These are phyloP conservation scores for Agroathelia rolfsii DNA, from an alignment of 1,284 basidiomycete genomes.

Conservation along the genomic window DNA sequence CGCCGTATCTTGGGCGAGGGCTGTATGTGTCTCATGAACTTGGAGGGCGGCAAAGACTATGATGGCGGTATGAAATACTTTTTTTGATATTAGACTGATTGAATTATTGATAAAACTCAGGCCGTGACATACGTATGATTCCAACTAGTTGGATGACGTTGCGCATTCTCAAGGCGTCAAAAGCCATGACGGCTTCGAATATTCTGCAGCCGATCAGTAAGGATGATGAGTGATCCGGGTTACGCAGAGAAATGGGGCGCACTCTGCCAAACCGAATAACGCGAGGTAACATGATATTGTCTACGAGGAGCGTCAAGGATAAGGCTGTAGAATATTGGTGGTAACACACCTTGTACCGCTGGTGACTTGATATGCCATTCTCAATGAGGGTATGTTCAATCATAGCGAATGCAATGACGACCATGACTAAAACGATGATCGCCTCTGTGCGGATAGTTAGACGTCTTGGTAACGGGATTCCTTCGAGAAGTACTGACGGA, in stretches of 20 bases:
- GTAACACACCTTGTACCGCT: constrained; percentile 2
- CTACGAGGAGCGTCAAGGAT: constrained; percentile 24
- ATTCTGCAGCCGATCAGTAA: constrained; percentile 31
- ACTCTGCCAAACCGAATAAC: constrained; percentile 75
- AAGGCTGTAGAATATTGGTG: constrained; percentile 3
- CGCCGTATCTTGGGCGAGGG: constrained; percentile 38
- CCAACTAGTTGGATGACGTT: constrained; percentile 72
- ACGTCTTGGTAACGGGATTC: not conserved
- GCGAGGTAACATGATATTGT: constrained; percentile 79
- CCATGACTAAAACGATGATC: constrained; percentile 39
- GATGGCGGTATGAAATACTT: constrained; percentile 67
- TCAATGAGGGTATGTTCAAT: constrained; percentile 38
- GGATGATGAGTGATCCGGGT: constrained; percentile 2
- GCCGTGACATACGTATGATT: constrained; percentile 53
- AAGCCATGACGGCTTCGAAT: constrained; percentile 65
- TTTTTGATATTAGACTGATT: constrained; percentile 1
- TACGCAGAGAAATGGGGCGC: constrained; percentile 14
- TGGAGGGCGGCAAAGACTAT: constrained; percentile 66
- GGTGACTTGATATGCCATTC: not conserved
- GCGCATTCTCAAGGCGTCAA: constrained; percentile 63
- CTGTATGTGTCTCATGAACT: constrained; percentile 56
- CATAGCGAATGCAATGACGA: constrained; percentile 45
- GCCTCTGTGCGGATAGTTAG: constrained; percentile 29
- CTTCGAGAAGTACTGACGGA: constrained; percentile 28
- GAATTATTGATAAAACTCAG: no score